These are phyloP conservation scores for Medicago lupulina DNA, from an alignment of 306 rosid species.

Conservation along the genomic window DNA sequence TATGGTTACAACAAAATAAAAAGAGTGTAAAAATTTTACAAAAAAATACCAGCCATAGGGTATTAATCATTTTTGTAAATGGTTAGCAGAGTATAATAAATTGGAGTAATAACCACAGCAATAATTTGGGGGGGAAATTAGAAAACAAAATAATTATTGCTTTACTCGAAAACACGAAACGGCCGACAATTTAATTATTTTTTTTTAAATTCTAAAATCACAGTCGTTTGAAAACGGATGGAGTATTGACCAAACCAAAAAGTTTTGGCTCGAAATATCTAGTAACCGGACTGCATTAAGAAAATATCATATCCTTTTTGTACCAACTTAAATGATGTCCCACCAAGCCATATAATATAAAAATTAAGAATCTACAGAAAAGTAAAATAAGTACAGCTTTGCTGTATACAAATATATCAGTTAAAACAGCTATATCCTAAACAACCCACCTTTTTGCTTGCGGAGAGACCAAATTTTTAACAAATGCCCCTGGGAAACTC, in stretches of 20 bases:
- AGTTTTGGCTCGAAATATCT: neutral
- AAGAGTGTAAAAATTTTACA: neutral
- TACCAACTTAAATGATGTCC: too few relatives aligned
- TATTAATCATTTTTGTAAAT: neutral
- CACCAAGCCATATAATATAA: neutral
- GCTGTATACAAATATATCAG: neutral
- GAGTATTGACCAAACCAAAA: neutral
- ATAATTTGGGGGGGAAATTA: neutral
- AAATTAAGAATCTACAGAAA: constrained; percentile 11
- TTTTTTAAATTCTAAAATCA: too few relatives aligned
- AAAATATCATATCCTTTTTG: constrained; percentile 13
- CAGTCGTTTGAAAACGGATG: neutral
- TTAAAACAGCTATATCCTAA: constrained; percentile 31
- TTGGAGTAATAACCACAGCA: neutral
- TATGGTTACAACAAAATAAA: constrained; percentile 18
- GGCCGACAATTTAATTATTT: too few relatives aligned
- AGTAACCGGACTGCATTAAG: neutral
- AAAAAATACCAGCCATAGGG: neutral
- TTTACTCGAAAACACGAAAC: neutral
- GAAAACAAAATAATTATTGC: neutral
- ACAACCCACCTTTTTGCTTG: constrained; percentile 61
- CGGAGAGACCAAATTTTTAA: constrained; percentile 67
- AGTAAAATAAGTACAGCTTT: neutral
- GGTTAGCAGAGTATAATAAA: neutral
- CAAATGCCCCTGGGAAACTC: constrained; percentile 95